Conservation (phyloP, 352 stramenopile genomes). For the Globisporangium parvum region DNA sequence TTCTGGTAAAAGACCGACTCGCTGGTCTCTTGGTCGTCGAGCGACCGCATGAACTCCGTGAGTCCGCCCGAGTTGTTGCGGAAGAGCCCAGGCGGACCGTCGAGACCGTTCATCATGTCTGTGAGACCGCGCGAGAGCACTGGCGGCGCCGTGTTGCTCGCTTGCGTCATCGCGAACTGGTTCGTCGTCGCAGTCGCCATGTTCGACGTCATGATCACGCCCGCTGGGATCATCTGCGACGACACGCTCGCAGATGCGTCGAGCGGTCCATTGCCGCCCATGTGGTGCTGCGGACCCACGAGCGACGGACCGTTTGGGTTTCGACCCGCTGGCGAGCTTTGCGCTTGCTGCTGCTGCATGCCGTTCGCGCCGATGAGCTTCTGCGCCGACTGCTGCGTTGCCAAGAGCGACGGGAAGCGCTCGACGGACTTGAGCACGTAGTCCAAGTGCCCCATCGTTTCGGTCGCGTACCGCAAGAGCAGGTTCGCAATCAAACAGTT, state of each 20-base stretch:
- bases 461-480: conserved; percentile 70
- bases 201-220: conserved; percentile 69
- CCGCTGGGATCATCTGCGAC: conserved; percentile 46
- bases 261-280: conserved; percentile 14
- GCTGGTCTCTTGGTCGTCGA: conserved; percentile 60
- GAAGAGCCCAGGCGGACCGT: conserved; percentile 62
- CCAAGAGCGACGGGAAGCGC: conserved; percentile 57
- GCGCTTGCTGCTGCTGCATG: conserved; percentile 20
- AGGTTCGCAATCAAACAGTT: conserved; percentile 84
- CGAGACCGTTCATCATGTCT: conserved; percentile 66
- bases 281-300: conserved; percentile 47
- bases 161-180: conserved; percentile 50
- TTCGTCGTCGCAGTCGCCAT: conserved; percentile 34
- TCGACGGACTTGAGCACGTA: conserved; percentile 78
- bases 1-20: conserved; percentile 68
- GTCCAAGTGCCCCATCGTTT: conserved; percentile 72
- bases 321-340: conserved; percentile 11
- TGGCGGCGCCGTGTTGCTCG: conserved; percentile 25
- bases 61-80: conserved; percentile 71
- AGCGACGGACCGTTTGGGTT: conserved; percentile 16
- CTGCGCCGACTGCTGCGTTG: conserved; percentile 39
- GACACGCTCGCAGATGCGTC: conserved; percentile 20
- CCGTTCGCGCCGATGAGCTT: conserved; percentile 29
- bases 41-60: conserved; percentile 71
- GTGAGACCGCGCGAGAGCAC: conserved; percentile 31